These are phyloP conservation scores for Colletotrichum sojae DNA, from an alignment of 2,329 filamentous ascomycete species.

Conservation along the genomic window DNA sequence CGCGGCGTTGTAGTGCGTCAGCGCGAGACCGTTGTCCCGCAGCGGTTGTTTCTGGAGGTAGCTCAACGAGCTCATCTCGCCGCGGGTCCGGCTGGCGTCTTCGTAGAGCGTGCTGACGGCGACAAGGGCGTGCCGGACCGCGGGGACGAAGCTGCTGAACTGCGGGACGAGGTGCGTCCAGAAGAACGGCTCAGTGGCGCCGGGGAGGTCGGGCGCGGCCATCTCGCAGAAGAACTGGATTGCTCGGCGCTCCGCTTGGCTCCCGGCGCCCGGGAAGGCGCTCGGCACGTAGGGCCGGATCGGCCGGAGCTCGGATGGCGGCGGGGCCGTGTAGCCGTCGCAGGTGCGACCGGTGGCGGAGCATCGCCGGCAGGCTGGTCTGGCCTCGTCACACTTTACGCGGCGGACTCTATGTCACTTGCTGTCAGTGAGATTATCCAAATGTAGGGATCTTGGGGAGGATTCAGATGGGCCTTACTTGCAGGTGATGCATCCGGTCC, in stretches of 20 bases:
- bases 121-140: slow-evolving; percentile 64
- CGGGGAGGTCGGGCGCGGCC: slow-evolving; percentile 28
- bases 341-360: slow-evolving; percentile 69
- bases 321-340: slow-evolving; percentile 63
- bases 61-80: background rate
- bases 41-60: background rate
- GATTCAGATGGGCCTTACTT: slow-evolving; percentile 56
- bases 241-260: slow-evolving; percentile 14
- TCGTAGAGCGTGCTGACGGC: slow-evolving; percentile 65
- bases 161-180: slow-evolving; percentile 62
- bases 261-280: slow-evolving; percentile 1
- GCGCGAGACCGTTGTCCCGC: slow-evolving; percentile 5
- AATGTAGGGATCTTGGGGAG: background rate
- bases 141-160: slow-evolving; percentile 59
- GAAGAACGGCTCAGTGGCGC: slow-evolving; percentile 48
- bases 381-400: slow-evolving; percentile 70
- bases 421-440: slow-evolving; percentile 42
- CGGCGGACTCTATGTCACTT: slow-evolving; percentile 57
- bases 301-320: slow-evolving; percentile 43
- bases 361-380: slow-evolving; percentile 67
- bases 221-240: slow-evolving; percentile 37
- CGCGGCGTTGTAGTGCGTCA: slow-evolving; percentile 50
- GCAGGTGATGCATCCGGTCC: slow-evolving; percentile 68
- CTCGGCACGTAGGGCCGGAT: background rate
- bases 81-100: slow-evolving; percentile 12